These are phyloP conservation scores for Aspergillus chevalieri DNA, from an alignment of 2,329 filamentous ascomycete species.

Conservation along the genomic window DNA sequence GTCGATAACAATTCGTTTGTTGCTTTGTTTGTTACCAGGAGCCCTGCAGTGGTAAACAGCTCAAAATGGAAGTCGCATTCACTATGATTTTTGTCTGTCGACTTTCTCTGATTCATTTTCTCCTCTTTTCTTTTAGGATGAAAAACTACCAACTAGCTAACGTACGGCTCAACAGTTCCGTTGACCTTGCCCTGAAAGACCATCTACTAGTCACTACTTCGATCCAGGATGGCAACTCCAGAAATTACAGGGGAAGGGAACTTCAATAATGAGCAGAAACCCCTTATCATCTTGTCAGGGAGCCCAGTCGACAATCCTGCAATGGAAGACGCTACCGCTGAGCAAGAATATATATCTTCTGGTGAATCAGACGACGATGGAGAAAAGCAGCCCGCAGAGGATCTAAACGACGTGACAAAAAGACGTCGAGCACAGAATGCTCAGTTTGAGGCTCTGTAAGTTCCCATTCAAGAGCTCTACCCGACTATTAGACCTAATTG, in stretches of 20 bases:
- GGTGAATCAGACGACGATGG: slow-evolving; percentile 27
- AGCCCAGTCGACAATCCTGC: not conserved
- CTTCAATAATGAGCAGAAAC: not conserved
- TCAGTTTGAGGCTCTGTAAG: slow-evolving; percentile 45
- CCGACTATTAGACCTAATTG: slow-evolving; percentile 4
- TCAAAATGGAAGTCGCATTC: not conserved
- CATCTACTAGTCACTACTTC: not conserved
- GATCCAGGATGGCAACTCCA: not conserved
- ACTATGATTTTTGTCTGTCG: not conserved
- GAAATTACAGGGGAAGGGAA: not conserved
- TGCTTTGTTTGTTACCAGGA: not conserved
- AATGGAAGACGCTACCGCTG: not conserved
- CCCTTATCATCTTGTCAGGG: not conserved
- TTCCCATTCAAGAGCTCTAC: slow-evolving; percentile 3
- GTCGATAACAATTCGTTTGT: not conserved
- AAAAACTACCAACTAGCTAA: no score
- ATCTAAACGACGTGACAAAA: slow-evolving; percentile 29
- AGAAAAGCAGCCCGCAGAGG: slow-evolving; percentile 3
- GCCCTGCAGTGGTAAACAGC: not conserved
- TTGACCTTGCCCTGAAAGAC: not conserved
- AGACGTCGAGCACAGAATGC: slow-evolving; percentile 47
- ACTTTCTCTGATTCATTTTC: not conserved
- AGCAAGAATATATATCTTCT: slow-evolving; percentile 10
- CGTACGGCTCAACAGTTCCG: not conserved
- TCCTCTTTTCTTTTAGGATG: no score